Evolutionary conservation across 805 yeast species (phyloP).

Genomic region (Ogataea saltuana): DNA sequence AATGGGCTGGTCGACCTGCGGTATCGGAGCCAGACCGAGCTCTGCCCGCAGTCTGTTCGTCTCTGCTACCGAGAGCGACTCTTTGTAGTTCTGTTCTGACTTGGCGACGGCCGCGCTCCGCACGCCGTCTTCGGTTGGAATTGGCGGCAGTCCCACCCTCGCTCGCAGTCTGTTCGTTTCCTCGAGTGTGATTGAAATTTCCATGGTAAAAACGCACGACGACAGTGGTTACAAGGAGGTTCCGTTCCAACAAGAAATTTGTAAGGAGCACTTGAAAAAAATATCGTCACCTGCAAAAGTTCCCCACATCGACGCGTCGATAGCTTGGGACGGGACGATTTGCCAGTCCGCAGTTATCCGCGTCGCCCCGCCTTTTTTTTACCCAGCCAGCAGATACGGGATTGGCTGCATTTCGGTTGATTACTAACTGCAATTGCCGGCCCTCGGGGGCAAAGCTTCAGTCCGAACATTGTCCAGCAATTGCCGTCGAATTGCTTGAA

Average conservation of each 20-base stretch:
- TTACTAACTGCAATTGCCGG: too few relatives aligned
- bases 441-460: too few relatives aligned
- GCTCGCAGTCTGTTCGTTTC: slow-evolving; percentile 28
- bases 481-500: too few relatives aligned
- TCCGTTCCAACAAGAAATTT: too few relatives aligned
- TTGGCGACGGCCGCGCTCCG: not conserved
- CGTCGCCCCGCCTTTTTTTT: too few relatives aligned
- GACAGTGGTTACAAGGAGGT: too few relatives aligned
- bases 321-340: not conserved
- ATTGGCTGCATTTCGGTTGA: too few relatives aligned
- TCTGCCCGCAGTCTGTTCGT: slow-evolving; percentile 47
- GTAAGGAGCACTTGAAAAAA: too few relatives aligned
- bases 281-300: too few relatives aligned
- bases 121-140: slow-evolving; percentile 5
- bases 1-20: slow-evolving; percentile 40
- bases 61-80: slow-evolving; percentile 42
- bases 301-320: slow-evolving; percentile 8
- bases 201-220: too few relatives aligned
- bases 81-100: not conserved
- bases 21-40: slow-evolving; percentile 46
- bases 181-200: slow-evolving; percentile 20
- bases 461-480: too few relatives aligned
- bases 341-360: slow-evolving; percentile 1
- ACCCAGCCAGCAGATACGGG: too few relatives aligned
- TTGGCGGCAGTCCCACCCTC: slow-evolving; percentile 22